These are phyloP conservation scores for Coemansia sp. DNA, from an alignment of 192 early-diverging fungal species.

Conservation along the genomic window DNA sequence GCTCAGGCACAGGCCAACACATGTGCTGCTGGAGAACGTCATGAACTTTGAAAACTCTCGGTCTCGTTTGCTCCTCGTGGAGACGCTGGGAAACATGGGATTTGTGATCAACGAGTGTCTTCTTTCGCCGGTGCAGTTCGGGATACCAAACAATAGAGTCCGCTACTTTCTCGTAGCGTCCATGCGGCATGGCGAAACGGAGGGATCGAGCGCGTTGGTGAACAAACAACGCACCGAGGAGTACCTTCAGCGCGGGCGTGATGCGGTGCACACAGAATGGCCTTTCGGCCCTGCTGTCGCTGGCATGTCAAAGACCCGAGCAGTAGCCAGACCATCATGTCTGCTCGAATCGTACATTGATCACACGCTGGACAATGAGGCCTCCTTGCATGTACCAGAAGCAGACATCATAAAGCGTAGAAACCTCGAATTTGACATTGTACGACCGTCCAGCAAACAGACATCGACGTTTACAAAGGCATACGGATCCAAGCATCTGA, in stretches of 20 bases:
- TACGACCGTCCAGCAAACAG: slow-evolving; percentile 14
- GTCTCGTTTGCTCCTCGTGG: slow-evolving; percentile 26
- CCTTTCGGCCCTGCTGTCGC: slow-evolving; percentile 30
- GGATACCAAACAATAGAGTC: slow-evolving; percentile 43
- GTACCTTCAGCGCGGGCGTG: slow-evolving; percentile 28
- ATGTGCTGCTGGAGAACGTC: slow-evolving; percentile 46
- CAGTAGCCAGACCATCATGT: neutral
- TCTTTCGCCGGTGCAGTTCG: slow-evolving; percentile 43
- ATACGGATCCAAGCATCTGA: slow-evolving; percentile 78
- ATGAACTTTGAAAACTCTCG: slow-evolving; percentile 54
- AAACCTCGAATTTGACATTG: slow-evolving; percentile 41
- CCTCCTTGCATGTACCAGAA: slow-evolving; percentile 23
- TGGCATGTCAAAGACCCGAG: neutral
- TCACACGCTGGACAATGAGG: neutral
- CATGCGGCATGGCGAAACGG: neutral
- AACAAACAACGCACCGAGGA: slow-evolving; percentile 6
- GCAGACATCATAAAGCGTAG: slow-evolving; percentile 34
- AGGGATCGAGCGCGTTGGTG: slow-evolving; percentile 1
- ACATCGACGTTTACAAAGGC: slow-evolving; percentile 68
- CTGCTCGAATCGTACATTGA: slow-evolving; percentile 32
- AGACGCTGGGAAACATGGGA: slow-evolving; percentile 30
- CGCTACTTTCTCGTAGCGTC: slow-evolving; percentile 40
- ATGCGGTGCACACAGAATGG: slow-evolving; percentile 23
- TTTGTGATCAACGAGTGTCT: slow-evolving; percentile 37
- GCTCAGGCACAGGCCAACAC: slow-evolving; percentile 16